Evolutionary conservation across 768 basidiomycete species (phyloP), one percentile per base, ranked within the genome.

Genomic region (Coprinopsis marcescibilis): DNA sequence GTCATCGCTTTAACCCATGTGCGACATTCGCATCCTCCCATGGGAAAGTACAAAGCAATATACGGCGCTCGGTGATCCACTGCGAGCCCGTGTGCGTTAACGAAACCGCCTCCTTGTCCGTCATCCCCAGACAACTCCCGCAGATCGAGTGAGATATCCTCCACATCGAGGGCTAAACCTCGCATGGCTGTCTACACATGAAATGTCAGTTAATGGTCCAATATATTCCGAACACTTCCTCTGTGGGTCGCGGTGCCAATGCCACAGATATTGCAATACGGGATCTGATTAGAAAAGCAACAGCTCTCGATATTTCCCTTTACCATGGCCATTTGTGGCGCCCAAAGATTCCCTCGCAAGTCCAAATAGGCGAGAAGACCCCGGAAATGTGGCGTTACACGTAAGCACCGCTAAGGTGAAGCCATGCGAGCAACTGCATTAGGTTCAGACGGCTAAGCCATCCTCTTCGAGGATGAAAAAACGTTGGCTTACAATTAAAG

Each of bases 371-470:
- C 41, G 51, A 53, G 55, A 53, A 60, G 58, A 62, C 55, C 59
- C 66, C 69, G 67, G 68, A 66, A 62, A 60, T 68, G 70, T 68
- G 70, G 68, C 69, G 69, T 67, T 54, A 58, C 59, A 72, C 69
- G 70, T 70, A 71, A 70, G 60, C 44, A 33, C 46, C 48, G 38
- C 55, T n/a, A n/a, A 48, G 50, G 49, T 48, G 51, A 52, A 56
- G 54, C 59, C 64, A 64, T 60, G 60, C 55, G 57, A 54, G 42
- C 53, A 55, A 49, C 56, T 60, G 55, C 60, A 59, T 54, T 58
- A 57, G 55, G 60, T 53, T 58, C 51, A 51, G 57, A 58, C 60
- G 57, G 59, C 37, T 49, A 53, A 50, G 52, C 8, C 13, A 17
- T 10, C 35, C 35, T 48, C 39, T 21, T 20, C 29, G 48, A 35